Percentiles rank a stretch among this genome's conserved stretches.
Evolutionary conservation across 139 green algal species (phyloP).

Genomic region (Coelastrella sp.): DNA sequence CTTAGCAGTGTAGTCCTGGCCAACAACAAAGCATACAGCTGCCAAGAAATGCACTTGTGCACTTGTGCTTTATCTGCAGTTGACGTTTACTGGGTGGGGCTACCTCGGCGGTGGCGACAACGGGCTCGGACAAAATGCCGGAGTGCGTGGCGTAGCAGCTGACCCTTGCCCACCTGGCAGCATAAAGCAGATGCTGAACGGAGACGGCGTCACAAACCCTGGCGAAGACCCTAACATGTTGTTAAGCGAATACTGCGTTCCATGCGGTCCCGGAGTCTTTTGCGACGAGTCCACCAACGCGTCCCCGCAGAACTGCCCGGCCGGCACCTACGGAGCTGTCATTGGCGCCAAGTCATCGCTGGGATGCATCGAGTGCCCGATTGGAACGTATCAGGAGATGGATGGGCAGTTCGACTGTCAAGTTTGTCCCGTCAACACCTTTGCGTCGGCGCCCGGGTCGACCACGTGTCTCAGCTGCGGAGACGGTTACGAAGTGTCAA

Average conservation of each 20-base stretch:
- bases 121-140: conserved; percentile 42
- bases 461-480: conserved; percentile 42
- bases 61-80: neutral
- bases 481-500: conserved; percentile 45
- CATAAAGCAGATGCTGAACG: conserved; percentile 50
- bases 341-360: conserved; percentile 24
- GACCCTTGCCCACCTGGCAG: conserved; percentile 47
- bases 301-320: conserved; percentile 37
- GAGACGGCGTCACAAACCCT: conserved; percentile 12
- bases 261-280: conserved; percentile 20
- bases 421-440: conserved; percentile 45
- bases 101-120: conserved; percentile 51
- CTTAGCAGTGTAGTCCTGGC: neutral
- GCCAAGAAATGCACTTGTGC: neutral
- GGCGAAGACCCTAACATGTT: conserved; percentile 44
- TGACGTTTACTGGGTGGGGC: conserved; percentile 41
- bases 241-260: conserved; percentile 42
- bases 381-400: conserved; percentile 45
- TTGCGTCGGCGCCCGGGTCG: conserved; percentile 24
- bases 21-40: neutral
- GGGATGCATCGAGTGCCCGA: conserved; percentile 45
- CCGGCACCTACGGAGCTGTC: conserved; percentile 40
- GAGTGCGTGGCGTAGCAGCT: conserved; percentile 19
- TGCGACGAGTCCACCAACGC: conserved; percentile 16
- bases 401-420: conserved; percentile 46